Evolutionary conservation across 805 yeast species (phyloP).

Genomic region (Hanseniaspora taiwanica): DNA sequence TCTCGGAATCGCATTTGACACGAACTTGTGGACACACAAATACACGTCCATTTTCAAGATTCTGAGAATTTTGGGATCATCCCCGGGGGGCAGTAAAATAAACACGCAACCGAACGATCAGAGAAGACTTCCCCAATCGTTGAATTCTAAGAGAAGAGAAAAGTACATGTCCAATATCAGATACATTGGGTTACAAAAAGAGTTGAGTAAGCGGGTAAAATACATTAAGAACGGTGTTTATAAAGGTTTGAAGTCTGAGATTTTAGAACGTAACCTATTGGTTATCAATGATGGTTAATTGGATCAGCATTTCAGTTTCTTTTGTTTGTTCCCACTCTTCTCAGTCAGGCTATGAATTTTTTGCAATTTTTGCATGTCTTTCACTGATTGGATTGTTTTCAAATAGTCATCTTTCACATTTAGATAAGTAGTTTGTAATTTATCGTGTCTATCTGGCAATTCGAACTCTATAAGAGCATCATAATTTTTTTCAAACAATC

Average conservation of each 20-base stretch:
- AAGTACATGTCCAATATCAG: constrained; percentile 9
- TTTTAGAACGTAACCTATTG: constrained; percentile 1
- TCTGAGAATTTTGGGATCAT: constrained; percentile 15
- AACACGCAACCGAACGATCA: too few species aligned
- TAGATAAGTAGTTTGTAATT: constrained; percentile 62
- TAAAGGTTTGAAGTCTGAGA: neutral
- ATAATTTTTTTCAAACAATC: constrained; percentile 66
- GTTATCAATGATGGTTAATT: neutral
- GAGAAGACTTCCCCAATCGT: neutral
- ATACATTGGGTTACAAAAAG: neutral
- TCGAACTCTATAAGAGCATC: constrained; percentile 65
- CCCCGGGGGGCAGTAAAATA: too few species aligned
- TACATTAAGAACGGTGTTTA: neutral
- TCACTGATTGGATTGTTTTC: constrained; percentile 2
- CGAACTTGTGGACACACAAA: constrained; percentile 10
- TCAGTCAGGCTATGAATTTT: neutral
- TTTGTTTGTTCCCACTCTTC: neutral
- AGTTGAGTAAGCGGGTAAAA: neutral
- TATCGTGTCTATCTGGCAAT: constrained; percentile 47
- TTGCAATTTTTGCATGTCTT: neutral
- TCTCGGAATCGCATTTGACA: constrained; percentile 4
- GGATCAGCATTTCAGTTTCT: neutral
- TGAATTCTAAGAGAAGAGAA: constrained; percentile 6
- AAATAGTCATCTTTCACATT: constrained; percentile 57
- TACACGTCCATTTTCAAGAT: constrained; percentile 7